phyloP scores from a whole-genome alignment of 345 rosid genomes.

The Hypericum androsaemum region DNA sequence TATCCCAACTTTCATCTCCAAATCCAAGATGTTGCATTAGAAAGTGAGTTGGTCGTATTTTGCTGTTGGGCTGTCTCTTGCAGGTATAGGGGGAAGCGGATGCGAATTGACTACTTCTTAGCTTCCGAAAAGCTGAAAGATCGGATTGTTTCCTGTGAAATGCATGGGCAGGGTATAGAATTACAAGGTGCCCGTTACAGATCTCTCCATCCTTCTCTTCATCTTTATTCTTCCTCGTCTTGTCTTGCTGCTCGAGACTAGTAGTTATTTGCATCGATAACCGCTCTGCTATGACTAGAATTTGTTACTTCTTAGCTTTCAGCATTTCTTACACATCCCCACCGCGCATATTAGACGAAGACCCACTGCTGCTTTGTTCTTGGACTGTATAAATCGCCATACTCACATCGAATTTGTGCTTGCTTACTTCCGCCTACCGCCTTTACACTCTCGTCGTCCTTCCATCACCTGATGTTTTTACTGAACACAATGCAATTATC shows the following conservation, averaged over 20 bases:
- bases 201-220: not conserved
- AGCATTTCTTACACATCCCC: too few relatives aligned
- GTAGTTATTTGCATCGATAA: too few relatives aligned
- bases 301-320: too few relatives aligned
- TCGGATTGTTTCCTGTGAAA: slow-evolving; percentile 56
- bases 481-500: too few relatives aligned
- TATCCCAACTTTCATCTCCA: not conserved
- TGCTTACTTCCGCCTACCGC: too few relatives aligned
- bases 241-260: not conserved
- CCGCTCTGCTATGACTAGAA: too few relatives aligned
- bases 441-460: too few relatives aligned
- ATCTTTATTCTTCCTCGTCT: not conserved
- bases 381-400: too few relatives aligned
- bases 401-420: too few relatives aligned
- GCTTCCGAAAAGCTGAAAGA: slow-evolving; percentile 63
- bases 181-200: slow-evolving; percentile 41
- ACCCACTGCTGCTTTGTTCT: too few relatives aligned
- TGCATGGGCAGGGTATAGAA: slow-evolving; percentile 77
- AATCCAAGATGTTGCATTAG: not conserved
- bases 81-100: slow-evolving; percentile 89
- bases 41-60: not conserved
- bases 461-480: too few relatives aligned
- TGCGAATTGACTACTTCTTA: slow-evolving; percentile 82
- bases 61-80: slow-evolving; percentile 10
- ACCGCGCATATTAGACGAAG: too few relatives aligned